Evolutionary conservation across 2,329 filamentous ascomycete genomes (phyloP), one percentile per base, ranked within the genome.

Genomic region (Purpureocillium lavendulum): DNA sequence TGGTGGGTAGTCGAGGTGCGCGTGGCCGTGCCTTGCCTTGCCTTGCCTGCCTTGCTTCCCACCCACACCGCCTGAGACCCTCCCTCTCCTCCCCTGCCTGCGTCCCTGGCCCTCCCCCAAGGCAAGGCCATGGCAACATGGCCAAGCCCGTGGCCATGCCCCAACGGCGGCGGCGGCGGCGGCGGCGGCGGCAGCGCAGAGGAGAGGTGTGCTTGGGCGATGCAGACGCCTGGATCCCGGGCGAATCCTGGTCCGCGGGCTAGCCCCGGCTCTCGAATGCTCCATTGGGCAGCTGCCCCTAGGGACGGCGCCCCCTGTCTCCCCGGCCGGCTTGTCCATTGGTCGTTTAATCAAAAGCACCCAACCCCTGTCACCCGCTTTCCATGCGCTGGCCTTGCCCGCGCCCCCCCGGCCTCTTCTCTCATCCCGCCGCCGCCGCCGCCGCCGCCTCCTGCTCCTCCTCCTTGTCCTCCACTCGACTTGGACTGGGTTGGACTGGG

Each of bases 321-420:
- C 57, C 59, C 49, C 43, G 50, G 46, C 40, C 51, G 49, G 48
- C 40, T 44, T 55, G 52, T 54, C 62, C 60, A 75, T 74, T 75
- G 71, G 71, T 50, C 61, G 60, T 56, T 65, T 68, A 65, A 73
- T 74, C 61, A 65, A 64, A 65, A 63, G 60, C 63, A 61, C 60
- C 54, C 49, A 52, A 55, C 54, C 67, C 67, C 60, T 68, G 64
- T 69, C 67, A 66, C 64, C 59, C 67, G 68, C 68, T 61, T 65
- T 59, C 65, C 65, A 71, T 71, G 66, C 65, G 60, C 51, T 64
- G 66, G 67, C 40, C 34, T 3, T 14, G 29, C n/a, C 59, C 62
- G 61, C 63, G 58, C 61, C 60, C 62, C 48, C 53, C 53, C 48
- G 46, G 52, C 45, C 46, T 42, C 49, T 51, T 53, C 44, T 41